Base-by-base conservation (phyloP, 2,329 filamentous ascomycete species). In the Pseudomassariella vexata region DNA sequence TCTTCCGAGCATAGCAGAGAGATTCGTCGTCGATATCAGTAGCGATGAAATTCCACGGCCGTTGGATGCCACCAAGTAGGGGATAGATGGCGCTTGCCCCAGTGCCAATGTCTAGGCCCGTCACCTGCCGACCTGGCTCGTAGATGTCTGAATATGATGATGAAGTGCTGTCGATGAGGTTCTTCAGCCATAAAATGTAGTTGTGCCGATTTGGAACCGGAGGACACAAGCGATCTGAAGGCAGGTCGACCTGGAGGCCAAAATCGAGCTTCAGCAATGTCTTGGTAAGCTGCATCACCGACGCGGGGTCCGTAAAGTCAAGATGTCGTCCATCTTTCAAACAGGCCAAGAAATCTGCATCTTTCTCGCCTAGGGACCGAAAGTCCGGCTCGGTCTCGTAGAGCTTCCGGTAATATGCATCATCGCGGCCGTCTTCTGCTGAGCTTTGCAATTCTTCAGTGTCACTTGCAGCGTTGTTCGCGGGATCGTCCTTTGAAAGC, bases 41-140 rank as follows among this genome's bases (percentile, higher is more conserved):
- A 2, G 75, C 84, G 19, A 80, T 55, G 42, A 89, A 88, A 2
- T 60, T 68, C 89, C 89, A 96, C 2, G 73, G 68, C 1, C 85
- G 71, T 37, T 82, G 74, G 0, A 67, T 57, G 45, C 83, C 85
- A 14, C 80, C 86, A 1, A 98, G 69, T 2, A 96, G 71, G 3
- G 89, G 83, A 52, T 96, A 98, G 46, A 98, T 94, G 47, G 82
- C 82, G 45, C 86, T 94, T 11, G 90, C 85, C 2, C 92, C 92
- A 1, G 88, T 94, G 24, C 92, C 92, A 40, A 95, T 82, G 45
- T 95, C 89, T 3, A 95, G 60, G 0, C 90, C 89, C 1, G 71
- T 54, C 3, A 87, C 65, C 24, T 68, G 60, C n/a, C 73, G 62
- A 1, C 51, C 52, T 3, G 55, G 50, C 3, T 55, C 48, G 3